Conservation (phyloP, 371 early-diverging fungal species). For the Globomyces sp. region DNA sequence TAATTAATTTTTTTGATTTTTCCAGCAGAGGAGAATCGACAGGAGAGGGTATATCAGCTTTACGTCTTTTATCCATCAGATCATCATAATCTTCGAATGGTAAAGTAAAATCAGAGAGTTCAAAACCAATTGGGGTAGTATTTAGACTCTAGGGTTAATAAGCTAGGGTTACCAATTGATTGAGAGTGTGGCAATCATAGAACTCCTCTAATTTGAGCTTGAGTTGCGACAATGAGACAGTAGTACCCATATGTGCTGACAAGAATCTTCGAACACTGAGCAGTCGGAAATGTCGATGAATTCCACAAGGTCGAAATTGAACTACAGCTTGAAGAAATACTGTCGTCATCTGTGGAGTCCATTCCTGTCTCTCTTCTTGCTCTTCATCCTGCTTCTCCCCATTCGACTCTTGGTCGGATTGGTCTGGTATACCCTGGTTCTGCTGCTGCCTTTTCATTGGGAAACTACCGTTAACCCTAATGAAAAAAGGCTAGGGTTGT, state of each 20-base stretch:
- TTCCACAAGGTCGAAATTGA: slow-evolving; percentile 1
- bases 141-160: no score
- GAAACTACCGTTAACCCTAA: no score
- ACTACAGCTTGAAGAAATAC: slow-evolving; percentile 5
- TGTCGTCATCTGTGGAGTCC: slow-evolving; percentile 9
- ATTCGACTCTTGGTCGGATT: no score
- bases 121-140: no score
- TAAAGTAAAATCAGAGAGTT: neutral
- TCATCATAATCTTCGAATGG: slow-evolving; percentile 11
- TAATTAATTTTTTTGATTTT: no score
- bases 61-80: slow-evolving; percentile 3
- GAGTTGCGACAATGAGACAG: neutral
- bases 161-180: no score
- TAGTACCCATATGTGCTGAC: slow-evolving; percentile 7
- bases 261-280: slow-evolving; percentile 5
- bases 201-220: neutral
- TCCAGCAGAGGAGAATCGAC: no score
- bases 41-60: neutral
- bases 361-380: neutral
- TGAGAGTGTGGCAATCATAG: neutral
- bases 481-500: no score
- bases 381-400: no score
- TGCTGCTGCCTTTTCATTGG: no score
- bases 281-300: slow-evolving; percentile 5
- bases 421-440: no score